Evolutionary conservation across 805 yeast species (phyloP).

Genomic region (Wickerhamomyces pijperi): DNA sequence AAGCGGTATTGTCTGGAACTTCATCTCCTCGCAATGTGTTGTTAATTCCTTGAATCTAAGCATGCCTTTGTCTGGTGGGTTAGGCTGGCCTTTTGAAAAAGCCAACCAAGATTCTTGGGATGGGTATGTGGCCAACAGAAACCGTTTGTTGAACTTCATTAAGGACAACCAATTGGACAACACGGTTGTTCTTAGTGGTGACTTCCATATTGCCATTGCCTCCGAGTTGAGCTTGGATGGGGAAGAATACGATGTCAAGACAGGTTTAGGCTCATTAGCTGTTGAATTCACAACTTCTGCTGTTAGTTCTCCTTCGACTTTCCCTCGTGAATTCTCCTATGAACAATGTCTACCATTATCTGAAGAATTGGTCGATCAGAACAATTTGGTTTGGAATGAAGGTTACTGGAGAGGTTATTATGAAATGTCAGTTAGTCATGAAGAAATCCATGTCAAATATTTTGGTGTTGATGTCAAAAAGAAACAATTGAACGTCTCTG

Average conservation of each 20-base stretch:
- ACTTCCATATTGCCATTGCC: slow-evolving; percentile 18
- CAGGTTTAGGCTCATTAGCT: slow-evolving; percentile 16
- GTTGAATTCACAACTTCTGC: slow-evolving; percentile 18
- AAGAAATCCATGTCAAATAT: slow-evolving; percentile 2
- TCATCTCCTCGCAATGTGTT: slow-evolving; percentile 10
- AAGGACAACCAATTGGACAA: slow-evolving; percentile 7
- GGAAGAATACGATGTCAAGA: slow-evolving; percentile 8
- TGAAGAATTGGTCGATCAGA: slow-evolving; percentile 4
- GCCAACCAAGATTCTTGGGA: slow-evolving; percentile 18
- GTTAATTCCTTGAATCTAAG: slow-evolving; percentile 7
- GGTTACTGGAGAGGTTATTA: slow-evolving; percentile 9
- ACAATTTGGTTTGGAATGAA: slow-evolving; percentile 7
- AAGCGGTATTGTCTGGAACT: slow-evolving; percentile 10
- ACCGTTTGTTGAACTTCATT: slow-evolving; percentile 11
- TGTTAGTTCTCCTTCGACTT: slow-evolving; percentile 17
- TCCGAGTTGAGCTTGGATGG: slow-evolving; percentile 10
- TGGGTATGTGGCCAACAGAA: slow-evolving; percentile 17
- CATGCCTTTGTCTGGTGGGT: slow-evolving; percentile 7
- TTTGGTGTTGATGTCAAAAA: slow-evolving; percentile 6
- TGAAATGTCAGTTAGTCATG: slow-evolving; percentile 1
- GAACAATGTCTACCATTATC: slow-evolving; percentile 1
- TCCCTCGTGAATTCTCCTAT: slow-evolving; percentile 3
- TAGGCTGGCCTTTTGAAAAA: slow-evolving; percentile 12
- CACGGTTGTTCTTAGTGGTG: slow-evolving; percentile 15
- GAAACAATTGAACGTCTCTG: slow-evolving; percentile 1